Percentiles rank a stretch among this genome's conserved stretches.
phyloP scores from a whole-genome alignment of 1,284 basidiomycete species.

The Fomitopsis betulina region DNA sequence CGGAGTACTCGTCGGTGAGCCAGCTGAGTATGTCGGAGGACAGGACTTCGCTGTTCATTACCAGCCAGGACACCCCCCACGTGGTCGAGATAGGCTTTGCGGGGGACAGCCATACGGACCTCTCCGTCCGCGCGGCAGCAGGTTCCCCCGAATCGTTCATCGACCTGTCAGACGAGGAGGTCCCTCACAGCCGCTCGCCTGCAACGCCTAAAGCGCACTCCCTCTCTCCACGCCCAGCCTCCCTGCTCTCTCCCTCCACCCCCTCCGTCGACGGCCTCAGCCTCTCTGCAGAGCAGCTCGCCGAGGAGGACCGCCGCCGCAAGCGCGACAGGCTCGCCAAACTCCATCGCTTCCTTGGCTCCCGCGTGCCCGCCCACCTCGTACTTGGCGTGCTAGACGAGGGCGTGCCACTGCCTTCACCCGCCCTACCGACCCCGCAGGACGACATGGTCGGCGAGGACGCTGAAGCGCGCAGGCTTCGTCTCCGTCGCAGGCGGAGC shows the following conservation, averaged over 20 bases:
- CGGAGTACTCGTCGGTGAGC: slow-evolving; percentile 28
- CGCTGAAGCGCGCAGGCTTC: slow-evolving; percentile 29
- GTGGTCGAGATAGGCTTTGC: slow-evolving; percentile 23
- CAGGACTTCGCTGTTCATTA: not conserved
- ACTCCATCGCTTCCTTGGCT: slow-evolving; percentile 77
- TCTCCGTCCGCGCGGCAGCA: slow-evolving; percentile 9
- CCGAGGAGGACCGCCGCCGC: slow-evolving; percentile 55
- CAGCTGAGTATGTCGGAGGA: not conserved
- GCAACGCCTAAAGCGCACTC: slow-evolving; percentile 27
- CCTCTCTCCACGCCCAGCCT: not conserved
- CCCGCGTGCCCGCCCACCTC: slow-evolving; percentile 64
- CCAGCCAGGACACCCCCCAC: slow-evolving; percentile 5
- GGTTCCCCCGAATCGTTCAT: slow-evolving; percentile 54
- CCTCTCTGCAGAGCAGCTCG: slow-evolving; percentile 45
- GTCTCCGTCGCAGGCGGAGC: slow-evolving; percentile 49
- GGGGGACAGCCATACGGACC: slow-evolving; percentile 10
- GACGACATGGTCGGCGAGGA: slow-evolving; percentile 18
- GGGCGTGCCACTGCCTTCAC: slow-evolving; percentile 38
- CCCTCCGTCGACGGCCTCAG: slow-evolving; percentile 39
- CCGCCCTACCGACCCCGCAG: slow-evolving; percentile 17
- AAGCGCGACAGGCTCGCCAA: slow-evolving; percentile 73
- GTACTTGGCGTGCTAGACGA: slow-evolving; percentile 48
- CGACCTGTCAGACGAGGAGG: slow-evolving; percentile 62
- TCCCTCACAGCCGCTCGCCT: slow-evolving; percentile 21
- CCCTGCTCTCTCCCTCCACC: slow-evolving; percentile 26